These are phyloP conservation scores for Syzygium jambos DNA, from an alignment of 345 rosid species.

Conservation along the genomic window DNA sequence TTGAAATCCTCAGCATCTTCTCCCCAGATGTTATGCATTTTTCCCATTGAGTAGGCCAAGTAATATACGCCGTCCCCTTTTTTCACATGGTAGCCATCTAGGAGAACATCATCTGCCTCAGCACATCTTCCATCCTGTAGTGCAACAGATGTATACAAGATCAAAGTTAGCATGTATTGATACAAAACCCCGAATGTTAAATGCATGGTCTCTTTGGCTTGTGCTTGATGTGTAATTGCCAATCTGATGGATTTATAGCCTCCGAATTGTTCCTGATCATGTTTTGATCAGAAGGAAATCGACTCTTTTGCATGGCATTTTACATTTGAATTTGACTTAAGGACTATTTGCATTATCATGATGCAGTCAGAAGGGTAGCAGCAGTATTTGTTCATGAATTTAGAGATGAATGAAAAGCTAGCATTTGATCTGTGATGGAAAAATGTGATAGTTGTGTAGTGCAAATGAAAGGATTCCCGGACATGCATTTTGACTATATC, in stretches of 20 bases:
- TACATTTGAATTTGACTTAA: too few relatives aligned
- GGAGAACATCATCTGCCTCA: constrained; percentile 54
- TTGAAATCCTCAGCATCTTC: constrained; percentile 54
- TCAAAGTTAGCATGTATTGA: background rate
- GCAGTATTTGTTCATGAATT: background rate
- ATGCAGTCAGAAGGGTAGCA: background rate
- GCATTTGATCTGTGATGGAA: background rate
- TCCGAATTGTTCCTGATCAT: background rate
- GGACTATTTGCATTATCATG: background rate
- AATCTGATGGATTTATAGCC: background rate
- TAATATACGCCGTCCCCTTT: constrained; percentile 57
- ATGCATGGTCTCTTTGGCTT: too few relatives aligned
- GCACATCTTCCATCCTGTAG: constrained; percentile 54
- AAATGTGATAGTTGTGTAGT: background rate
- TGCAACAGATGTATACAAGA: background rate
- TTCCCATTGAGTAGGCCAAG: constrained; percentile 68
- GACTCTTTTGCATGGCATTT: background rate
- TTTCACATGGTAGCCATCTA: constrained; percentile 50
- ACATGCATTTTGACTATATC: background rate
- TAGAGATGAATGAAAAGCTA: background rate
- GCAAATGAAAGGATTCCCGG: background rate
- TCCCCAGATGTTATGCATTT: constrained; percentile 75
- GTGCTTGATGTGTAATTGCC: background rate
- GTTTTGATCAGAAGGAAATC: background rate
- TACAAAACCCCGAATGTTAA: background rate